phyloP scores from a whole-genome alignment of 2,329 filamentous ascomycete genomes.

The Penicillium expansum region DNA sequence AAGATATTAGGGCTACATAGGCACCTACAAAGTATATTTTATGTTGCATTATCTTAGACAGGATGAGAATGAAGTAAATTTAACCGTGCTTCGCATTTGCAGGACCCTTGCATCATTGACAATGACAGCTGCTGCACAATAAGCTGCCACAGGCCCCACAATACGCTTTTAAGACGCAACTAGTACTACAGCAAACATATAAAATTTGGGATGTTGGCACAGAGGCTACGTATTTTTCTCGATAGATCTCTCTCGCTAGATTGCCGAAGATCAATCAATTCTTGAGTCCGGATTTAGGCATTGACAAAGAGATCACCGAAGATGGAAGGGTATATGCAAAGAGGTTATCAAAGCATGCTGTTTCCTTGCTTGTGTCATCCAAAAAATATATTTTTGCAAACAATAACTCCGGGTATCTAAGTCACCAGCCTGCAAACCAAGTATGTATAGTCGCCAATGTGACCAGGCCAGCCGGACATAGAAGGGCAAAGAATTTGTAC shows the following conservation, averaged over 20 bases:
- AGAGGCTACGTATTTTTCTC: background rate
- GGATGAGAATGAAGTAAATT: background rate
- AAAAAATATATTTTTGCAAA: background rate
- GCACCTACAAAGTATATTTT: background rate
- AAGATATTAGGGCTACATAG: background rate
- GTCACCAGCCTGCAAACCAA: conserved; percentile 5
- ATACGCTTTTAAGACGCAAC: background rate
- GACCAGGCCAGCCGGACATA: conserved; percentile 3
- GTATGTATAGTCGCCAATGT: conserved; percentile 1
- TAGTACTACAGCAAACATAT: background rate
- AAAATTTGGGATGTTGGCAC: background rate
- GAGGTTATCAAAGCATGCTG: background rate
- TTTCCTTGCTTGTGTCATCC: background rate
- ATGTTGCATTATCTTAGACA: background rate
- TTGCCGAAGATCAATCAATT: background rate
- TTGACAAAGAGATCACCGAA: background rate
- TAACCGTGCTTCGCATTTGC: background rate
- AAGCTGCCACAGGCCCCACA: background rate
- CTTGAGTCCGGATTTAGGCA: background rate
- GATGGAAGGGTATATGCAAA: background rate
- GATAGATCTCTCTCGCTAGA: background rate
- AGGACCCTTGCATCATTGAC: background rate
- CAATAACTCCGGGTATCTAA: conserved; percentile 21
- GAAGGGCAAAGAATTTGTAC: background rate
- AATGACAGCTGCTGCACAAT: background rate